Percentiles rank a stretch among this genome's conserved stretches.
These are phyloP conservation scores for Trypanosoma lewisi DNA, from an alignment of 208 protist genomes.

Conservation along the genomic window DNA sequence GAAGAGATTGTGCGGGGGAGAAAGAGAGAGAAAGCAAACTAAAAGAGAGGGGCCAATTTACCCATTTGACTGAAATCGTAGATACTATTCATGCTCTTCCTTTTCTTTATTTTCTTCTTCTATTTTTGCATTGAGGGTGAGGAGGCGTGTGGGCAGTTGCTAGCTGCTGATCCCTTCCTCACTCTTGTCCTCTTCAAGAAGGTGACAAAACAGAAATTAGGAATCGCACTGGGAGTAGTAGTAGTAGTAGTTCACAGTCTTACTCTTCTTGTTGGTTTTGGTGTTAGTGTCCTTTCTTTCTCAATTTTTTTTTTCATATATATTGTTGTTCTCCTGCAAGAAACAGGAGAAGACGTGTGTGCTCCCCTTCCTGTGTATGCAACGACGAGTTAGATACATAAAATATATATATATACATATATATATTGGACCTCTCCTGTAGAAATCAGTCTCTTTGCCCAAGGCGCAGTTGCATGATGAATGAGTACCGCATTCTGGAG, in stretches of 20 bases:
- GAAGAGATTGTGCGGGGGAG: too few relatives aligned
- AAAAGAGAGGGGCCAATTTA: background rate
- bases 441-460: background rate
- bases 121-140: slow-evolving; percentile 1
- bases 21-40: too few relatives aligned
- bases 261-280: background rate
- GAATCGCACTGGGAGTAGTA: background rate
- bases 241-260: background rate
- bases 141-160: too few relatives aligned
- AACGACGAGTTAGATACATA: too few relatives aligned
- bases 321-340: background rate
- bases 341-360: background rate
- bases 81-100: background rate
- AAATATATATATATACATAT: too few relatives aligned
- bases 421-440: background rate
- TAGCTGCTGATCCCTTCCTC: too few relatives aligned
- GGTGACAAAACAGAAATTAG: too few relatives aligned
- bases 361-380: background rate
- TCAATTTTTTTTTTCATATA: background rate
- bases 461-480: background rate
- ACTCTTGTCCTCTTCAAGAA: too few relatives aligned
- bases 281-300: background rate
- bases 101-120: slow-evolving; percentile 20
- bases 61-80: background rate
- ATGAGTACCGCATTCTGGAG: slow-evolving; percentile 80